A percentile compares a stretch with the other conserved stretches of the same genome.
Conservation (phyloP, 148 eudicot genomes). For the Amaranthus palmeri region DNA sequence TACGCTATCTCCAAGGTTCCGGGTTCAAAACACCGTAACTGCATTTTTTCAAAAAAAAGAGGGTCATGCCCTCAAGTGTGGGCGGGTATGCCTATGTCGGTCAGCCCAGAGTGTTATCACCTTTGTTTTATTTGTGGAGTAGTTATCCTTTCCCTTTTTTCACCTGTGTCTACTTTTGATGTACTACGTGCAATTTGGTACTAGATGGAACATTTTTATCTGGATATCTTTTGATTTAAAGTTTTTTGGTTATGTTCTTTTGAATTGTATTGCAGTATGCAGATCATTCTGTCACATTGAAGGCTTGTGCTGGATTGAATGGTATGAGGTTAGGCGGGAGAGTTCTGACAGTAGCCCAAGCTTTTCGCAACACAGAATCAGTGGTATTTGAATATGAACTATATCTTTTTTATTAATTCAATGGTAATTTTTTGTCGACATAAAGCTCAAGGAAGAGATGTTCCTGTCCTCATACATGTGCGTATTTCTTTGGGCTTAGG, state of each 20-base stretch:
- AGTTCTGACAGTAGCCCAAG: conserved; percentile 72
- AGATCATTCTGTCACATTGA: conserved; percentile 65
- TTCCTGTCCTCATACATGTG: background rate
- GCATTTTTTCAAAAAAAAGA: no score
- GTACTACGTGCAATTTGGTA: background rate
- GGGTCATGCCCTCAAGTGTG: no score
- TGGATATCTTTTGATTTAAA: background rate
- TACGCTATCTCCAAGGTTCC: no score
- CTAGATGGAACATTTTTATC: background rate
- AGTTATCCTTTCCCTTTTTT: background rate
- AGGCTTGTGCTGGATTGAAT: conserved; percentile 87
- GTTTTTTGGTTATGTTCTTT: background rate
- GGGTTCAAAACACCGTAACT: no score
- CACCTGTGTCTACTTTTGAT: background rate
- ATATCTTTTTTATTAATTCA: background rate
- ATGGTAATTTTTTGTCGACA: conserved; percentile 2
- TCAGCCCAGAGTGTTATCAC: no score
- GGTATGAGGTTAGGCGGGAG: conserved; percentile 79
- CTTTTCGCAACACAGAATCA: conserved; percentile 46
- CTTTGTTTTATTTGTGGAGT: no score
- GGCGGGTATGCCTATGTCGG: no score
- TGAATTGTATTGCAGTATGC: conserved; percentile 47
- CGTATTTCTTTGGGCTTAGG: background rate
- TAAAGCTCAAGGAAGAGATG: background rate
- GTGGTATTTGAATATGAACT: conserved; percentile 33